Evolutionary conservation across 345 rosid genomes (phyloP), one percentile per base, ranked within the genome.

Genomic region (Eutrema japonicum): DNA sequence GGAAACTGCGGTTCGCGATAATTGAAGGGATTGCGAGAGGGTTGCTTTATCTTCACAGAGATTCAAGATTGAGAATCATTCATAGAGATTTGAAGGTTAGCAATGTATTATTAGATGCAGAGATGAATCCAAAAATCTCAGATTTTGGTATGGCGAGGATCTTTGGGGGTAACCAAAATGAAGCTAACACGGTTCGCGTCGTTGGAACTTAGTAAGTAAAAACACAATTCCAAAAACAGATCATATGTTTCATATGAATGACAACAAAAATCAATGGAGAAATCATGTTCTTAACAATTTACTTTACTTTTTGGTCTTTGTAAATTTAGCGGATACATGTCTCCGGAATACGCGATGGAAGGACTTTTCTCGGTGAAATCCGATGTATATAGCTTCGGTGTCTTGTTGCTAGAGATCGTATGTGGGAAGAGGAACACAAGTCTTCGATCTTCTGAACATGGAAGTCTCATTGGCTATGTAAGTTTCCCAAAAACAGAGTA

Each of bases 281-380:
- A 45, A 3, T 36, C 18, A 29, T 47, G 49, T 61, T 68, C 14
- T 46, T 64, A 6, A 66, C 53, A 6, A 2, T 14, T 35, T 29
- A 5, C 22, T 32, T 51, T 16, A 41, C 47, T 67, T 51, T 22
- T 59, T 41, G 49, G 40, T 18, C 42, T 42, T 2, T 29, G 37
- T 6, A 51, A 61, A 51, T 83, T 62, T 77, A 89, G 92, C 32
- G 96, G 89, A 26, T 89, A 85, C 68, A 87, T 89, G 91, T 81
- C 96, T 41, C 93, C 91, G 2, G 96, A 89, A 81, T 87, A 89
- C 2, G 94, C 91, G 0, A 89, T 87, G 91, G 91, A 87, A 81
- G 94, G 94, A 8, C 67, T 83, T 4, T 86, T 89, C 77, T 88
- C 94, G 4, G 78, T 85, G 22, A 89, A 89, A 55, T 87, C 92